Evolutionary conservation across 2,329 filamentous ascomycete genomes (phyloP), one percentile per base, ranked within the genome.

Genomic region (Paecilomyces variotii): DNA sequence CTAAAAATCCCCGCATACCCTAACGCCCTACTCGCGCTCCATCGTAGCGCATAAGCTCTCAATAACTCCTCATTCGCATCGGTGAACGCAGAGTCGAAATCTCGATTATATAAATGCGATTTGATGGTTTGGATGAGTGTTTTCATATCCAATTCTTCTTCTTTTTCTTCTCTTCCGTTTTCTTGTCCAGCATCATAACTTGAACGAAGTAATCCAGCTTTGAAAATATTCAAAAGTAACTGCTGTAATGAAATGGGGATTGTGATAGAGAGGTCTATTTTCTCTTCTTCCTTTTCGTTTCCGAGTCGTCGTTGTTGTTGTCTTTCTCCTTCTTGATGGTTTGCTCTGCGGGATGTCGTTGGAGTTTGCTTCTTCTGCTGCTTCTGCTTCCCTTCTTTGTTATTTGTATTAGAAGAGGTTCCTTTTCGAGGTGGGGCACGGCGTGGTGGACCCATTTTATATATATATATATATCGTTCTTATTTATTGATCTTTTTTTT

Each of bases 21-120:
- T 56, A 97, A 76, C 0, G 91, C 89, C 56, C 94, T 82, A 56
- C 89, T 88, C 1, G 93, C 90, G 73, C 91, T 96, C 92, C 93
- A 99, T 66, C 94, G 80, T 57, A 90, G 84, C 7, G 91, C 90
- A 77, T 99, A 99, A 9, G 88, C 89, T 61, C 88, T 84, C 19
- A 97, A 81, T 65, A 87, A 83, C 52, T 88, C 84, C 57, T 84
- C 80, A 53, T 80, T 80, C 0, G 85, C 86, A 49, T 75, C 74
- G 2, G 73, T 67, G 75, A 97, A 99, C 0, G 93, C 93, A 14
- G 79, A 77, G 11, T 81, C 80, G 74, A 97, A 97, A 71, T 97
- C 90, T 32, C 94, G 85, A 59, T 89, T 86, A 72, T 88, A 97
- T 7, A 99, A 80, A 63, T 93, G 90, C 6, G 86, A 81, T 74